Evolutionary conservation across 164 flowering plant species (phyloP), one percentile per base, ranked within the genome.

Genomic region (Chimonanthus salicifolius): DNA sequence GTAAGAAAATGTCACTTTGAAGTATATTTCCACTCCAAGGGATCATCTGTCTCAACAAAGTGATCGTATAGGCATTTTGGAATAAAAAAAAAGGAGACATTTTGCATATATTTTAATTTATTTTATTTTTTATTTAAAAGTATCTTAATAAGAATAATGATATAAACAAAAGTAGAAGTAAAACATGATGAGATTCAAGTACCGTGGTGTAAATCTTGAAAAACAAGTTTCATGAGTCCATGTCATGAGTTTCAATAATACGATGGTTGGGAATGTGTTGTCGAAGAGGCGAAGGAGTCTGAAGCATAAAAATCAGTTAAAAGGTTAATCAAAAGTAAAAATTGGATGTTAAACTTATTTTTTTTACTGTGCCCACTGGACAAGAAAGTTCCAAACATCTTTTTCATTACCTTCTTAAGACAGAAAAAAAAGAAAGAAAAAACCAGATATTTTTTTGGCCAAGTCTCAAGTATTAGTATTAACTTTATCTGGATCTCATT

Each of bases 401-500:
- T 66, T 33, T 44, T 44, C n/a, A n/a, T 9, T 4, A 7, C 43
- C 44, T 44, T 66, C 16, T 66, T 45, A 46, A 9, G 7, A 6
- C 49, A 47, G 3, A 66, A 13, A 44, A 66, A 44, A 9, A 3
- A 6, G 8, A 18, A 6, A 66, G 6, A 44, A 66, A 44, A 6
- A 16, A 66, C 68, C 68, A 66, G 68, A 66, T 66, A 10, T 66
- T 65, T 66, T 66, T 11, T 44, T 45, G 16, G 68, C 16, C 7
- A 3, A 44, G 68, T 66, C 68, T 45, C 15, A 21, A 66, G 68
- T 66, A 44, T 66, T 45, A 66, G 68, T 66, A 11, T 66, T 43
- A 46, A 66, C 68, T 45, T 66, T 66, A 48, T 66, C 68, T 66
- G 68, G 49, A 3, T 48, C 68, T 66, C 20, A 66, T 46, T 66